These are phyloP conservation scores for Haplosporangium gracile DNA, from an alignment of 192 early-diverging fungal species.

Conservation along the genomic window DNA sequence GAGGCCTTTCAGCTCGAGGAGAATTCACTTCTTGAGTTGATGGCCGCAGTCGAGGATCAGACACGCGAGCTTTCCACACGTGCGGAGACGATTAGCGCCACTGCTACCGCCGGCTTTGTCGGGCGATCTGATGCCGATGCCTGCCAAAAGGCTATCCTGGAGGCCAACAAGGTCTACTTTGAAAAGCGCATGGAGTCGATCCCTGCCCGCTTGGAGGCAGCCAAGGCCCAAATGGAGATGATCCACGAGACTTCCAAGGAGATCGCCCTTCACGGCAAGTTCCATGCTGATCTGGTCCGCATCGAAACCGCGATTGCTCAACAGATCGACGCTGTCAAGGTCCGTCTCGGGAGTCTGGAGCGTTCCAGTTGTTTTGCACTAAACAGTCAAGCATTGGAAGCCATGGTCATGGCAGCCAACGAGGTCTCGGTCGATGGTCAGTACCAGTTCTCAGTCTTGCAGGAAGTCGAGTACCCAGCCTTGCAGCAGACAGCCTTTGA, in stretches of 20 bases:
- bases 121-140: background rate
- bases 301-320: slow-evolving; percentile 51
- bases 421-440: slow-evolving; percentile 43
- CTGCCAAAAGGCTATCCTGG: slow-evolving; percentile 21
- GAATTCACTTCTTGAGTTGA: slow-evolving; percentile 23
- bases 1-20: slow-evolving; percentile 51
- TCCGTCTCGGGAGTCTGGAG: slow-evolving; percentile 43
- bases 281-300: slow-evolving; percentile 52
- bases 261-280: slow-evolving; percentile 55
- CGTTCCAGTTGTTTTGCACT: slow-evolving; percentile 54
- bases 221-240: slow-evolving; percentile 29
- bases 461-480: slow-evolving; percentile 48
- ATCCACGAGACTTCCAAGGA: slow-evolving; percentile 53
- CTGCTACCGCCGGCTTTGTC: background rate
- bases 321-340: slow-evolving; percentile 52
- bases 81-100: slow-evolving; percentile 1
- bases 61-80: slow-evolving; percentile 18
- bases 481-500: slow-evolving; percentile 52
- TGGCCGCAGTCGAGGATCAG: slow-evolving; percentile 25
- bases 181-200: slow-evolving; percentile 19
- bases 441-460: slow-evolving; percentile 51
- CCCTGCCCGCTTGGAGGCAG: slow-evolving; percentile 29
- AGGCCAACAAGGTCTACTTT: slow-evolving; percentile 37
- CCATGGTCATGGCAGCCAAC: slow-evolving; percentile 30
- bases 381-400: slow-evolving; percentile 45